Conservation (phyloP, 768 basidiomycete genomes). For the Pisolithus albus region DNA sequence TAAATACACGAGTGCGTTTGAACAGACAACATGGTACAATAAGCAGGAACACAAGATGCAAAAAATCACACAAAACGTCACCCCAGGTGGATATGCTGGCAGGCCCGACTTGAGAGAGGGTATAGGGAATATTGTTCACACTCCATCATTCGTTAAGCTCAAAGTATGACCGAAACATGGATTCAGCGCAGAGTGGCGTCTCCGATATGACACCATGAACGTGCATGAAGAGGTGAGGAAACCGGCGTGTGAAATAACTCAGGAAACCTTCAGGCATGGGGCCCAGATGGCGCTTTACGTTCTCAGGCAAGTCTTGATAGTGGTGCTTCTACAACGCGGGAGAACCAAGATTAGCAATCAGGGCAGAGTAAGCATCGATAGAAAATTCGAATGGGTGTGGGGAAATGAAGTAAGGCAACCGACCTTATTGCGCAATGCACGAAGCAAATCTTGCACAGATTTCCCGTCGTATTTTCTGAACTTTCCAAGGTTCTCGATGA, state of each 20-base stretch:
- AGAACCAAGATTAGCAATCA: neutral
- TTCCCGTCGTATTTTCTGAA: constrained; percentile 94
- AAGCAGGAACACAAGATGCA: neutral
- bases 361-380: constrained; percentile 5
- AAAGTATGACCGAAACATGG: constrained; percentile 90
- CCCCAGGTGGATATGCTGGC: neutral
- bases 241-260: constrained; percentile 89
- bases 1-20: constrained; percentile 7
- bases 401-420: constrained; percentile 15
- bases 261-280: constrained; percentile 91
- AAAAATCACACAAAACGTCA: neutral
- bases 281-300: constrained; percentile 82
- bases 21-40: constrained; percentile 6
- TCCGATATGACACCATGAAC: constrained; percentile 77
- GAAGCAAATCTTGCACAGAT: constrained; percentile 85
- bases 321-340: constrained; percentile 76
- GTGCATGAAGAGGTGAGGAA: constrained; percentile 85
- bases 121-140: constrained; percentile 4
- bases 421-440: constrained; percentile 94
- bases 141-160: constrained; percentile 48
- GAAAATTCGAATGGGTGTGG: neutral
- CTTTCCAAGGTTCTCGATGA: constrained; percentile 93
- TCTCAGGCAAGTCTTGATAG: constrained; percentile 93
- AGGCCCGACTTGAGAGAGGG: neutral
- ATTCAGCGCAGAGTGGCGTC: constrained; percentile 69